Conservation (phyloP, 441 rosid genomes). For the Euphorbia schlechtendalii region DNA sequence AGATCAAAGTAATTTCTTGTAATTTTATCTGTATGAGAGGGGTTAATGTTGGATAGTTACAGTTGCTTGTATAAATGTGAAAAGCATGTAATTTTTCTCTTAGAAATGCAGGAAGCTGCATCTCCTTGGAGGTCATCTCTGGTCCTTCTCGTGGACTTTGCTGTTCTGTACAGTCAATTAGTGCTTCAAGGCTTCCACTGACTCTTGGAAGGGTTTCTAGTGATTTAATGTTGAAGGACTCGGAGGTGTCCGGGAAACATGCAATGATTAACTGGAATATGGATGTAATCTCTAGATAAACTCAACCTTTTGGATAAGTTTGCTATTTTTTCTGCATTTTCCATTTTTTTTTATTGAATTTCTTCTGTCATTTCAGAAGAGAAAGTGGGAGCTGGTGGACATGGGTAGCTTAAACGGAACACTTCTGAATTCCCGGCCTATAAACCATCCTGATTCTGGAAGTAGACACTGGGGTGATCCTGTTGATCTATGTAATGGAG, state of each 20-base stretch:
- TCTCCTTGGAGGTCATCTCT: constrained; percentile 73
- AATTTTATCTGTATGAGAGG: constrained; percentile 6
- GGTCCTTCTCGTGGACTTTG: constrained; percentile 51
- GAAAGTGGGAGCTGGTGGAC: constrained; percentile 93
- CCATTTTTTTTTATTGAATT: constrained; percentile 10
- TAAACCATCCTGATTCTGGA: constrained; percentile 59
- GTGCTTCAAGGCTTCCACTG: constrained; percentile 64
- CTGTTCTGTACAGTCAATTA: constrained; percentile 49
- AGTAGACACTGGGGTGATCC: constrained; percentile 77
- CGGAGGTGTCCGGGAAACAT: constrained; percentile 96
- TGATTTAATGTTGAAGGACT: constrained; percentile 65
- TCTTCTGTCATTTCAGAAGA: constrained; percentile 50
- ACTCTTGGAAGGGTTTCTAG: constrained; percentile 81
- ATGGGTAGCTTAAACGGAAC: constrained; percentile 95
- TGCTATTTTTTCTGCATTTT: constrained; percentile 17
- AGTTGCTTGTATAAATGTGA: constrained; percentile 26
- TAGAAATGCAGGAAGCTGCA: constrained; percentile 92
- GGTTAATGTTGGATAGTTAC: constrained; percentile 20
- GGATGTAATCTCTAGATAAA: constrained; percentile 38
- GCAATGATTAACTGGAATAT: constrained; percentile 85
- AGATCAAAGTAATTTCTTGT: constrained; percentile 28
- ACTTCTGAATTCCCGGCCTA: constrained; percentile 60
- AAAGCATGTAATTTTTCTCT: constrained; percentile 44
- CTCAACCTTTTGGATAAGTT: constrained; percentile 7
- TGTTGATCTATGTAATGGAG: constrained; percentile 65